Evolutionary conservation across 306 rosid genomes (phyloP).

Genomic region (Ochetophila trinervis): DNA sequence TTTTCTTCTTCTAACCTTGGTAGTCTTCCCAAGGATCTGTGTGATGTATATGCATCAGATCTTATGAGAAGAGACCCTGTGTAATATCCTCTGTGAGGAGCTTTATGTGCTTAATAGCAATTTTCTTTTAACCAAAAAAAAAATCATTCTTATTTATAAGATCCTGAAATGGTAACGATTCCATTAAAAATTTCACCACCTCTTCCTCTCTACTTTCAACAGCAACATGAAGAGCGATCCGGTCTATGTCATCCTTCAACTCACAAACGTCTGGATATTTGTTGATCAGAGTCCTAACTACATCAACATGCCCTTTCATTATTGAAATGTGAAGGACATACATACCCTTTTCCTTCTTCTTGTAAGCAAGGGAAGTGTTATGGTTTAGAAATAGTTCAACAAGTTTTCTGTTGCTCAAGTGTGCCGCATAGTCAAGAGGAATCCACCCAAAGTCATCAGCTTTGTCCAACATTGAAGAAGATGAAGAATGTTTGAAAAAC

Average conservation of each 20-base stretch:
- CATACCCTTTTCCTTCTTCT: constrained; percentile 5
- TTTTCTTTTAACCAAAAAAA: too few relatives aligned
- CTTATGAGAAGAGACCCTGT: too few relatives aligned
- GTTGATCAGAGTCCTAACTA: background rate
- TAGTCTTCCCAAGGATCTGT: too few relatives aligned
- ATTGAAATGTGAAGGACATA: constrained; percentile 20
- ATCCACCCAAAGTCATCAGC: constrained; percentile 18
- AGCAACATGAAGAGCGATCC: constrained; percentile 18
- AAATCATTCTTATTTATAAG: constrained; percentile 21
- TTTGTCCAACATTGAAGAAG: background rate
- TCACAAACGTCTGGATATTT: constrained; percentile 12
- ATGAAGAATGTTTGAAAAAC: background rate
- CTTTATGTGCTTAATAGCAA: too few relatives aligned
- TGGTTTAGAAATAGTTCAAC: background rate
- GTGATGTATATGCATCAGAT: too few relatives aligned
- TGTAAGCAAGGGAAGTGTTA: background rate
- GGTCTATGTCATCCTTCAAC: background rate
- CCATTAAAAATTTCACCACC: background rate
- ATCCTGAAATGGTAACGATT: background rate
- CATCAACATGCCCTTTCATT: background rate
- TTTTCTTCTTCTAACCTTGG: too few relatives aligned
- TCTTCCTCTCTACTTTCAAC: background rate
- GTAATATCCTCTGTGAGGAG: too few relatives aligned
- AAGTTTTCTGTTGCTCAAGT: background rate
- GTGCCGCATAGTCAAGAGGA: constrained; percentile 25